Conservation (phyloP, 352 stramenopile genomes). For the Pythium oligandrum region DNA sequence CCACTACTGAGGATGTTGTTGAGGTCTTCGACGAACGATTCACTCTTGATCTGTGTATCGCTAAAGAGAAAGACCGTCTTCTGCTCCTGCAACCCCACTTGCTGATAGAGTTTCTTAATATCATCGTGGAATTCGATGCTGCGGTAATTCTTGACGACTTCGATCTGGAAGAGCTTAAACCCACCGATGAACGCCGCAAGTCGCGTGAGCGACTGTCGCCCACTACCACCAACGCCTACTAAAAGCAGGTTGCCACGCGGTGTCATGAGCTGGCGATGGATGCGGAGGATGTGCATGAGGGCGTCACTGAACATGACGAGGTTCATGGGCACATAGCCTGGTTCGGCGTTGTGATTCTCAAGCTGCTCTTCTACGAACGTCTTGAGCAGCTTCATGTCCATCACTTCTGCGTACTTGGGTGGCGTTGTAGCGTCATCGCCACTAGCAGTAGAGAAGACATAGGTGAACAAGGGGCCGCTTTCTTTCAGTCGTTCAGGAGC, state of each 20-base stretch:
- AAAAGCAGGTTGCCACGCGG: conserved; percentile 89
- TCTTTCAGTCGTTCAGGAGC: conserved; percentile 71
- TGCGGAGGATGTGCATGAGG: conserved; percentile 87
- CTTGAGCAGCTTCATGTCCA: conserved; percentile 86
- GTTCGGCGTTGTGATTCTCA: conserved; percentile 89
- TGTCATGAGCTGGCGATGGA: conserved; percentile 87
- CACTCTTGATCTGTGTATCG: conserved; percentile 93
- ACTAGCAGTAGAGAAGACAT: conserved; percentile 55
- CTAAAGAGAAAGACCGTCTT: conserved; percentile 91
- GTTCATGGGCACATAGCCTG: conserved; percentile 86
- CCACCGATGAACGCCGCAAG: conserved; percentile 87
- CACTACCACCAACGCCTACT: conserved; percentile 89
- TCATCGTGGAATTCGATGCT: conserved; percentile 90
- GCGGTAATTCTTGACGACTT: conserved; percentile 94
- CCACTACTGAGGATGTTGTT: conserved; percentile 92
- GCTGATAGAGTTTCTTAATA: conserved; percentile 86
- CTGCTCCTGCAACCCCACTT: conserved; percentile 78
- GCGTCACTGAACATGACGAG: conserved; percentile 91
- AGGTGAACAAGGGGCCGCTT: conserved; percentile 76
- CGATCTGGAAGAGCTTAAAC: conserved; percentile 90
- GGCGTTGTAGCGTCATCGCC: conserved; percentile 17
- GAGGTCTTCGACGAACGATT: conserved; percentile 91
- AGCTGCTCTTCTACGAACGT: conserved; percentile 87
- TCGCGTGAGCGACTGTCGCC: conserved; percentile 84
- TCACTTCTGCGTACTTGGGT: conserved; percentile 70